Evolutionary conservation across 495 filamentous ascomycete genomes (phyloP), one percentile per base, ranked within the genome.

Genomic region (Aspergillus egyptiacus): DNA sequence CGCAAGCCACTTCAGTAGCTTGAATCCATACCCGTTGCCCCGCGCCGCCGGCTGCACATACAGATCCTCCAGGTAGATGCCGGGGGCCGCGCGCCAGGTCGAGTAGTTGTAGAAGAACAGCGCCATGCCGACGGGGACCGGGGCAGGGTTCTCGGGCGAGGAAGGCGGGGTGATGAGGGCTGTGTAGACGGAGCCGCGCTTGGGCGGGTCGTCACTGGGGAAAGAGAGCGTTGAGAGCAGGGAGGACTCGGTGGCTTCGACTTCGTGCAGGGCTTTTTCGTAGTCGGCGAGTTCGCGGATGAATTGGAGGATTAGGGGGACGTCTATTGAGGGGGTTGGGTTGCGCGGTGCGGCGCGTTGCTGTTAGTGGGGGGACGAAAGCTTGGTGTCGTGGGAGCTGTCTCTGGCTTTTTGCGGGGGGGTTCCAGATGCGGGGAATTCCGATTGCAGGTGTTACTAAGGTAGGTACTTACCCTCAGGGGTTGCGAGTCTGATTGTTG

Each of bases 61-160:
- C 8, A 98, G 70, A 62, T 98, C 93, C 62, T 98, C 93, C 10
- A 98, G 83, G 60, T 93, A 96, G 55, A 98, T 89, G 1, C 93
- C 93, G 2, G 93, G 85, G 8, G 78, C 77, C 3, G 84, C 80
- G 30, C 84, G 80, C 93, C 93, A 97, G 5, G 93, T 96, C 48
- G 80, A 80, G 61, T 85, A 89, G 61, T 81, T 87, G 62, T 77
- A 74, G 73, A 84, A 89, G 71, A 79, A 86, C 8, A 86, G 68
- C 0, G 79, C 83, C 71, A 83, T 77, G 43, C 77, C 79, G 4
- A 78, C 79, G 35, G 72, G 71, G 27, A 50, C 52, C 2, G 65
- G 63, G 13, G 56, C 31, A 13, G 68, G 61, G 27, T 43, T 58
- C 1, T 60, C 57, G 17, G 61, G 1, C 0, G 62, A 61, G 9